phyloP scores from a whole-genome alignment of 352 stramenopile species.

The Aphanomyces astaci region DNA sequence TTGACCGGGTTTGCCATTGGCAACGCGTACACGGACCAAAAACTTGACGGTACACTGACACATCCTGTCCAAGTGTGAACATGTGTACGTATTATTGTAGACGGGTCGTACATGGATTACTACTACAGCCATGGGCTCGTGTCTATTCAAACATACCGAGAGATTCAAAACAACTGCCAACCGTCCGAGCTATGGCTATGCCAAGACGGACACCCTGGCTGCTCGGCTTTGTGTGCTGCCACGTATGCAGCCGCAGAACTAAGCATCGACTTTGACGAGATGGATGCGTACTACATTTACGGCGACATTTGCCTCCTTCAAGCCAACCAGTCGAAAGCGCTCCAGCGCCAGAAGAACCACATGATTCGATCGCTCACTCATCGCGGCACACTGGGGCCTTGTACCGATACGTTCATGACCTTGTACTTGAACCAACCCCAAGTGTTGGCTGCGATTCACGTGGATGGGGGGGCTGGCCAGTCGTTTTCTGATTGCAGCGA shows the following conservation, averaged over 20 bases:
- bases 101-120: conserved; percentile 44
- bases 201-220: conserved; percentile 26
- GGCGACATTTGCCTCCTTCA: conserved; percentile 56
- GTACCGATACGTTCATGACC: conserved; percentile 33
- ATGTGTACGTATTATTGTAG: conserved; percentile 32
- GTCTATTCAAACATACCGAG: conserved; percentile 53
- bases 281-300: conserved; percentile 79
- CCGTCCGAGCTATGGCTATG: conserved; percentile 25
- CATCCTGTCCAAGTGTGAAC: conserved; percentile 56
- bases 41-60: conserved; percentile 29
- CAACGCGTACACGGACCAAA: conserved; percentile 45
- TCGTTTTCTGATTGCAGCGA: conserved; percentile 61
- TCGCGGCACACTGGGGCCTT: conserved; percentile 47
- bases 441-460: conserved; percentile 57
- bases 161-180: conserved; percentile 40
- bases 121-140: conserved; percentile 77
- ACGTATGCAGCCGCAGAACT: conserved; percentile 37
- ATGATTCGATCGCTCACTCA: conserved; percentile 27
- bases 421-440: conserved; percentile 44
- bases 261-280: conserved; percentile 33
- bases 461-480: conserved; percentile 28
- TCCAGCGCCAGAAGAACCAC: conserved; percentile 29
- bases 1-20: conserved; percentile 86
- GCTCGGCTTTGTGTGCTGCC: conserved; percentile 32
- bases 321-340: conserved; percentile 36